Evolutionary conservation across 352 stramenopile genomes (phyloP), one percentile per base, ranked within the genome.

Genomic region (Globisporangium nagaii): DNA sequence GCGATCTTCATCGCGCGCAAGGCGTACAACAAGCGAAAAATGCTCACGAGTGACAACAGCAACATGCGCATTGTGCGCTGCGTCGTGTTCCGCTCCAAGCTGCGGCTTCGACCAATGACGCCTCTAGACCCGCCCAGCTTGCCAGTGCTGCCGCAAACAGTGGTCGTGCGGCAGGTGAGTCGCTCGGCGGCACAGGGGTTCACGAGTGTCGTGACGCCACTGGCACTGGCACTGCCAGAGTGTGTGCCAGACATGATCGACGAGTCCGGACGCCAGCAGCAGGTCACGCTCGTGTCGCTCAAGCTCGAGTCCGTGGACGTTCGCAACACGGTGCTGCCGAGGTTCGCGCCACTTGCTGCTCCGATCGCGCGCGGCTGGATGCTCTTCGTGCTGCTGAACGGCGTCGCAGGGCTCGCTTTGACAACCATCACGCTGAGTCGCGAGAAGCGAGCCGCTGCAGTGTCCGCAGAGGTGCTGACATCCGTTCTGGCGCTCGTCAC

Each of bases 1-100:
- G 54, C 65, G 10, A 40, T 71, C 22, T 77, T 77, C 28, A 56
- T 77, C 8, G 56, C 58, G 31, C 67, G 68, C 10, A 72, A 70
- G 30, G 44, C 62, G 7, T 77, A 71, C 58, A 62, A 35, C 19
- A 75, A 77, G 37, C 58, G 60, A 8, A 75, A 73, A 22, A 28
- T 73, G 30, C 46, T 80, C 13, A 46, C 45, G n/a, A 49, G 41
- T 17, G 58, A 57, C 19, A 62, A 55, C 20, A 49, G 53, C 9
- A 62, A 53, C 27, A 47, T 65, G n/a, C 63, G 66, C 11, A 58
- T 65, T 15, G 62, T 80, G 24, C 62, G 65, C 15, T 80, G 66
- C 35, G 58, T 72, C 2, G 56, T 79, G 1, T 68, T 68, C 41
- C 64, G 61, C 30, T 62, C 66, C 3, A 66, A 63, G 40, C 46